Conservation (phyloP, 371 early-diverging fungal genomes). For the Batrachochytrium dendrobatidis region DNA sequence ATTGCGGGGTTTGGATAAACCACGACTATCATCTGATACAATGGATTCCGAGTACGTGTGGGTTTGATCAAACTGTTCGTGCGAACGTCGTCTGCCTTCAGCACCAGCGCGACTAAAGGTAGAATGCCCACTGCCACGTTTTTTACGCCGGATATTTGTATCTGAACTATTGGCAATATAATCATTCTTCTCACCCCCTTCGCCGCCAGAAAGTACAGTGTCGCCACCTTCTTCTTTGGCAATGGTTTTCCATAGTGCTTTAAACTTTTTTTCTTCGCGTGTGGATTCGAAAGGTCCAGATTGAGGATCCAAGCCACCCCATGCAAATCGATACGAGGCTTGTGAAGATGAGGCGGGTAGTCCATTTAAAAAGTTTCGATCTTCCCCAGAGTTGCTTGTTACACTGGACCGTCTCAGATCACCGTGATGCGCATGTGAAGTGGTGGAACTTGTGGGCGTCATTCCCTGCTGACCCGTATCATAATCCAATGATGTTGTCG, state of each 20-base stretch:
- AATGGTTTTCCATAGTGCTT: conserved; percentile 22
- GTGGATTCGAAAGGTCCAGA: conserved; percentile 27
- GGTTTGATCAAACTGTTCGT: too few relatives aligned
- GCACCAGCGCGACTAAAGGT: too few relatives aligned
- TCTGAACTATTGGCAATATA: too few relatives aligned
- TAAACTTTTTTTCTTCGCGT: conserved; percentile 34
- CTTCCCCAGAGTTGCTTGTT: not conserved
- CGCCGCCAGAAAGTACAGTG: not conserved
- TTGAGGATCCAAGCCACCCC: conserved; percentile 31
- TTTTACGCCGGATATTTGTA: too few relatives aligned
- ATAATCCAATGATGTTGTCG: too few relatives aligned
- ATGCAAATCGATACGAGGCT: conserved; percentile 16
- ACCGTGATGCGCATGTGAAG: not conserved
- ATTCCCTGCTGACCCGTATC: too few relatives aligned
- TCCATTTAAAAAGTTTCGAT: not conserved
- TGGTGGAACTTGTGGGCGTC: not conserved
- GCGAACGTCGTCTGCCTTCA: too few relatives aligned
- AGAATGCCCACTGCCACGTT: too few relatives aligned
- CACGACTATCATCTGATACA: too few relatives aligned
- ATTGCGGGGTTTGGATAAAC: too few relatives aligned
- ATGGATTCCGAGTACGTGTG: too few relatives aligned
- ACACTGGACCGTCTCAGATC: not conserved
- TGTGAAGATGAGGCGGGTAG: not conserved
- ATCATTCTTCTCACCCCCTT: not conserved
- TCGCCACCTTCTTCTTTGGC: not conserved